Conservation (phyloP, 2,329 filamentous ascomycete genomes). For the Colletotrichum nymphaeae region DNA sequence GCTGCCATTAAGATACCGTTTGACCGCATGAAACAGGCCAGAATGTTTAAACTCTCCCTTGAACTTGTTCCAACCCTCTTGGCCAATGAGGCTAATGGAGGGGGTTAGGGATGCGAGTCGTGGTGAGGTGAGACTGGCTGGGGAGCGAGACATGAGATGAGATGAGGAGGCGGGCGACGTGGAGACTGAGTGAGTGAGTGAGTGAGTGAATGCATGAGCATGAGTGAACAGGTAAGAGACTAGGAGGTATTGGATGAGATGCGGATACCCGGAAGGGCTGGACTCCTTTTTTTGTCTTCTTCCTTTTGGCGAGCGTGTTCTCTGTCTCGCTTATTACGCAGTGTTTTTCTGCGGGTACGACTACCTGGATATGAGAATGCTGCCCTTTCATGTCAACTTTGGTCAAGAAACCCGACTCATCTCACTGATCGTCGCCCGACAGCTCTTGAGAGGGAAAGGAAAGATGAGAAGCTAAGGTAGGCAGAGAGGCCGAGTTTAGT, state of each 20-base stretch:
- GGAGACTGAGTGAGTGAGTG: background rate
- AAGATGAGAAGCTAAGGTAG: background rate
- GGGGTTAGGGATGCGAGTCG: constrained; percentile 11
- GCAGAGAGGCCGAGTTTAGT: background rate
- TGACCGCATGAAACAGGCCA: constrained; percentile 31
- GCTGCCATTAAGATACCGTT: constrained; percentile 11
- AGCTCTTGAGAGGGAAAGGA: background rate
- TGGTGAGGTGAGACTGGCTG: constrained; percentile 9
- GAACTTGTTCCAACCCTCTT: constrained; percentile 16
- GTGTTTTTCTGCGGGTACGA: background rate
- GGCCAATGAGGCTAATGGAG: constrained; percentile 14
- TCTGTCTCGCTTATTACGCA: background rate
- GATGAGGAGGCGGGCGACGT: background rate
- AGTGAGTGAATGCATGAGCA: background rate
- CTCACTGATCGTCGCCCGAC: no score
- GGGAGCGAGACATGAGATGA: constrained; percentile 26
- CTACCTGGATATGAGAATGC: no score
- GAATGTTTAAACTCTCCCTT: constrained; percentile 20
- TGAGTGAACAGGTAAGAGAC: background rate
- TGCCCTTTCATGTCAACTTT: no score
- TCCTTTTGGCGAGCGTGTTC: background rate
- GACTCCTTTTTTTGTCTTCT: background rate
- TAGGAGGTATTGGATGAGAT: background rate
- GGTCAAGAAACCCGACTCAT: background rate
- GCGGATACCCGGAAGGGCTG: background rate